phyloP scores from a whole-genome alignment of 163 green algal species.

The Botryococcus braunii region DNA sequence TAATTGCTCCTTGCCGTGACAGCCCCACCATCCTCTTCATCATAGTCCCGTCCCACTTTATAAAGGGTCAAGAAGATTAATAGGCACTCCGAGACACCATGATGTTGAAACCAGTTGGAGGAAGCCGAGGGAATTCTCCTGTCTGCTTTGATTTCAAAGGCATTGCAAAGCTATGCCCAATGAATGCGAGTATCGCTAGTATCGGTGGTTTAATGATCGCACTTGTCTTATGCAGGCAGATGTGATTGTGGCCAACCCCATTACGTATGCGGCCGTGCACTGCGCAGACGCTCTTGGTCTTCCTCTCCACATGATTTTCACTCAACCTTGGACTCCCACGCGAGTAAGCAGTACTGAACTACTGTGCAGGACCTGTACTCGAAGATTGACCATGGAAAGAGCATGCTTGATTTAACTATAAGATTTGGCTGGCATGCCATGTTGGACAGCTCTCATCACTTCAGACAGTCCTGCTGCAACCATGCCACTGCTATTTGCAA shows the following conservation, averaged over 20 bases:
- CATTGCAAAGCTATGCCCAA: neutral
- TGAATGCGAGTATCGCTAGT: neutral
- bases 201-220: neutral
- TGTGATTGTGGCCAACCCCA: slow-evolving; percentile 61
- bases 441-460: too few species aligned
- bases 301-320: slow-evolving; percentile 61
- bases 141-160: neutral
- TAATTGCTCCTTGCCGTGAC: too few species aligned
- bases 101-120: neutral
- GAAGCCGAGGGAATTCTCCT: too few species aligned
- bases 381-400: too few species aligned
- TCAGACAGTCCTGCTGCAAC: too few species aligned
- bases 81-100: neutral
- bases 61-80: neutral
- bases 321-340: slow-evolving; percentile 62
- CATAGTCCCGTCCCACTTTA: neutral
- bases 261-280: slow-evolving; percentile 43
- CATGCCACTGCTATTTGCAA: too few species aligned
- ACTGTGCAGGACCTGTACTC: too few species aligned
- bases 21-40: too few species aligned
- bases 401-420: too few species aligned
- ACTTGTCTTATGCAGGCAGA: slow-evolving; percentile 21
- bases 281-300: slow-evolving; percentile 53
- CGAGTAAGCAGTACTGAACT: slow-evolving; percentile 22
- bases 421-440: too few species aligned